phyloP scores from a whole-genome alignment of 2,329 filamentous ascomycete species.

The Allantophomopsis lycopodina region DNA sequence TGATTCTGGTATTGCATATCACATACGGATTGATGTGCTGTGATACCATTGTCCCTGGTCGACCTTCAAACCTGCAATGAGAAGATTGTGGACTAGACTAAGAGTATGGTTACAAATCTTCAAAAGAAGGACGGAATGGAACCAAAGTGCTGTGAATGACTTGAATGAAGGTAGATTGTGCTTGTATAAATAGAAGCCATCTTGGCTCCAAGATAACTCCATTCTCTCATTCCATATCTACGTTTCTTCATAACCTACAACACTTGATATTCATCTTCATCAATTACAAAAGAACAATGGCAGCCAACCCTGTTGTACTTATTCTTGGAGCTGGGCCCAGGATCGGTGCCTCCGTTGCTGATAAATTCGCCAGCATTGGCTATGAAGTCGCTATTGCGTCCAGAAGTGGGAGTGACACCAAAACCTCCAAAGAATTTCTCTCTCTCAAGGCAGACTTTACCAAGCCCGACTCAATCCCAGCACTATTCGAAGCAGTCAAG shows the following conservation, averaged over 20 bases:
- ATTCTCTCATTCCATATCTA: too few relatives aligned
- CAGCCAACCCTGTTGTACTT: conserved; percentile 12
- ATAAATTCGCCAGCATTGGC: conserved; percentile 20
- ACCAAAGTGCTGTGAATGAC: too few relatives aligned
- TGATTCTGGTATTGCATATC: too few relatives aligned
- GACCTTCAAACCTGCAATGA: too few relatives aligned
- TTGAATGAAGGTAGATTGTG: too few relatives aligned
- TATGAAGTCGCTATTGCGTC: conserved; percentile 24
- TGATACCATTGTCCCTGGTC: too few relatives aligned
- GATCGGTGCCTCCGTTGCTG: conserved; percentile 19
- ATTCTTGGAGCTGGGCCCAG: conserved; percentile 26
- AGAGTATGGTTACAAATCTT: too few relatives aligned
- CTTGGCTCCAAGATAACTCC: too few relatives aligned
- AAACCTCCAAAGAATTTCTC: conserved; percentile 17
- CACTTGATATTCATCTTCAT: conserved; percentile 6
- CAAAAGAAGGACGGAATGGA: too few relatives aligned
- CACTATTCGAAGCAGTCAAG: conserved; percentile 22
- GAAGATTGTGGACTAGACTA: too few relatives aligned
- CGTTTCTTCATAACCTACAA: conserved; percentile 5
- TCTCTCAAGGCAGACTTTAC: conserved; percentile 20
- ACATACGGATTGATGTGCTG: too few relatives aligned
- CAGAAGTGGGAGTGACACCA: conserved; percentile 12
- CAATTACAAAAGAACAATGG: conserved; percentile 6
- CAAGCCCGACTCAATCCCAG: conserved; percentile 17
- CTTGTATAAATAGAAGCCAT: too few relatives aligned